Evolutionary conservation across 2,329 filamentous ascomycete species (phyloP), one percentile per base, ranked within the genome.

Genomic region (Tolypocladium tropicale): DNA sequence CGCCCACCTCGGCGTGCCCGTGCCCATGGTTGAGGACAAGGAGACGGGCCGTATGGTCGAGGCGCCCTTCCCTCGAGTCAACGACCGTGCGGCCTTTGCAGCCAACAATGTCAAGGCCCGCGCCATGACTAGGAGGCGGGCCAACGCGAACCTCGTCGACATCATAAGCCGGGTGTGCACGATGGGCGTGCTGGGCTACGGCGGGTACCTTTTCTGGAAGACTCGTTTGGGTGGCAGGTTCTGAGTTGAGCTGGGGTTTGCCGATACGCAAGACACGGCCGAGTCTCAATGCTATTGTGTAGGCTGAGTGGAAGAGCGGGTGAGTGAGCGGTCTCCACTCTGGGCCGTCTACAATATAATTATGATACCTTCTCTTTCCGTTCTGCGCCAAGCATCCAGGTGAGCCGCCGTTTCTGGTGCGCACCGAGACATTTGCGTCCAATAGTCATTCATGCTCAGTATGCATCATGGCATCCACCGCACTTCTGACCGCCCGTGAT

Each of bases 1-100:
- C 53, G 56, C 66, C 23, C 70, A 73, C 43, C 64, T 77, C 2
- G 68, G 61, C 9, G 70, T 74, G 46, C 64, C 69, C 0, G 63
- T 74, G 36, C 75, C 75, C 2, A 62, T 55, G 60, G 65, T 67
- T 37, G 54, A 56, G 56, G 68, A 72, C n/a, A 62, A 62, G 1
- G 48, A 56, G 55, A 70, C 63, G 41, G 69, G 68, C 18, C 59
- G 68, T 56, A 59, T 61, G 61, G 67, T 67, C 0, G 65, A 67
- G 32, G 66, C 65, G 14, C 69, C 68, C 1, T 72, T 70, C 18
- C 70, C 70, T 2, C 65, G 59, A 14, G 60, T 67, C 48, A 70
- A 72, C 36, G 69, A 72, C 37, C 62, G 66, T 1, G 63, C 60
- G 30, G 53, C 57, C 18, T 70, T 70, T 41, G 48, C n/a, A n/a